Evolutionary conservation across 345 rosid genomes (phyloP), one percentile per base, ranked within the genome.

Genomic region (Corymbia maculata): DNA sequence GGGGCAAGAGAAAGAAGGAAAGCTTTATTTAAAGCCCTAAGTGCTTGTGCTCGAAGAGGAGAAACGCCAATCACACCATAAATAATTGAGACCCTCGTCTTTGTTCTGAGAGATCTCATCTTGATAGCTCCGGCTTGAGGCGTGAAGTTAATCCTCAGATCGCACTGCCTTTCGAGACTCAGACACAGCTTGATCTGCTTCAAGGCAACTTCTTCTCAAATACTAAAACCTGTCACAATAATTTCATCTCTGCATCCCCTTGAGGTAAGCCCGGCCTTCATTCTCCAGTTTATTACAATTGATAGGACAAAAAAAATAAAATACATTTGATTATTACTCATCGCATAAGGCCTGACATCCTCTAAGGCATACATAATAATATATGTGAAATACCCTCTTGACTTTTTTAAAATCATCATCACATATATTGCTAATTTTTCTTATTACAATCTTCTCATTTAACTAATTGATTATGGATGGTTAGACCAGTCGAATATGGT

Each of bases 261-360:
- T 13, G 3, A 57, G 66, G 66, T 59, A 11, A 59, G 66, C 7
- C 0, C 66, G 15, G 10, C 30, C 7, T 11, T 1, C 0, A 2
- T 59, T 11, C 64, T 57, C 3, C 64, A 4, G n/a, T 59, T 7
- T 59, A 59, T 59, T 26, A 1, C 66, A 26, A 59, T 59, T 59
- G 30, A 59, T 59, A 0, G 15, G 30, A 59, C 66, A 51, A 36
- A 52, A 52, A 52, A 2, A 52, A 52, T 52, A 57, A 59, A 59
- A 24, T 57, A 10, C 22, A 53, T 53, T 6, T 17, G 57, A 53
- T 19, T 17, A 17, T 53, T 53, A 19, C 22, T 10, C 66, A 26
- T 4, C 52, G 52, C 52, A 51, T 51, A 13, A 51, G 15, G 13
- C 52, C 15, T 51, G 13, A 13, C 52, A 13, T 51, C 52, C 52